Percentiles rank a stretch among this genome's conserved stretches.
These are phyloP conservation scores for Neopestalotiopsis clavispora DNA, from an alignment of 2,329 filamentous ascomycete genomes.

Conservation along the genomic window DNA sequence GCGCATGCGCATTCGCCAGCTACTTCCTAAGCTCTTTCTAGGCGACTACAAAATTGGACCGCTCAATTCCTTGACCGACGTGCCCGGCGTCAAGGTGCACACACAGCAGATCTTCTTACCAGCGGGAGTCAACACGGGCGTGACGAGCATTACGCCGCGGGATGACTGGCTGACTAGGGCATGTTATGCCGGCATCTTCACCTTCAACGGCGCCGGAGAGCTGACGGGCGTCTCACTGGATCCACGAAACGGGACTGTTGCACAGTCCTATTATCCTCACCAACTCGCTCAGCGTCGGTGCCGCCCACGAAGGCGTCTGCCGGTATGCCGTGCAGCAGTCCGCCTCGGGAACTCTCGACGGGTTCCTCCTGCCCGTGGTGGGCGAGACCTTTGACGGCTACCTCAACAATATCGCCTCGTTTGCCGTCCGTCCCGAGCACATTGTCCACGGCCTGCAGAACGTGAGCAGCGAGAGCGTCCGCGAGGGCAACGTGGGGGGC, in stretches of 20 bases:
- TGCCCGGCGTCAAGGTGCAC: slow-evolving; percentile 52
- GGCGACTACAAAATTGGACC: slow-evolving; percentile 48
- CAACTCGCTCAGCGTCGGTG: slow-evolving; percentile 61
- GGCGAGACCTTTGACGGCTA: slow-evolving; percentile 69
- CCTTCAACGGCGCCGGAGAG: slow-evolving; percentile 69
- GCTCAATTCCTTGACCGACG: slow-evolving; percentile 57
- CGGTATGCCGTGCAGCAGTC: slow-evolving; percentile 56
- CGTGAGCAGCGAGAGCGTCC: slow-evolving; percentile 55
- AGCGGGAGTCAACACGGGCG: slow-evolving; percentile 50
- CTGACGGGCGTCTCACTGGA: slow-evolving; percentile 66
- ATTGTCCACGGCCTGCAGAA: slow-evolving; percentile 57
- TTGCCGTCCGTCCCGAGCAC: slow-evolving; percentile 58
- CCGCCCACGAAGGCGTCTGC: slow-evolving; percentile 62
- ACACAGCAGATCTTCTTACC: slow-evolving; percentile 45
- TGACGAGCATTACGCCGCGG: slow-evolving; percentile 54
- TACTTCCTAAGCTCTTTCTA: slow-evolving; percentile 49
- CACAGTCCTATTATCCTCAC: slow-evolving; percentile 66
- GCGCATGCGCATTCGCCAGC: slow-evolving; percentile 44
- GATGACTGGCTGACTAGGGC: slow-evolving; percentile 48
- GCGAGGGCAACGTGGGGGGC: slow-evolving; percentile 68
- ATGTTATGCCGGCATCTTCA: slow-evolving; percentile 57
- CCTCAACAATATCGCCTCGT: slow-evolving; percentile 61
- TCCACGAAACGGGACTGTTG: slow-evolving; percentile 64
- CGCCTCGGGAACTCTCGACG: slow-evolving; percentile 48
- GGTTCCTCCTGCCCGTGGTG: slow-evolving; percentile 63